These are phyloP conservation scores for Xylariales sp. DNA, from an alignment of 2,329 filamentous ascomycete species.

Conservation along the genomic window DNA sequence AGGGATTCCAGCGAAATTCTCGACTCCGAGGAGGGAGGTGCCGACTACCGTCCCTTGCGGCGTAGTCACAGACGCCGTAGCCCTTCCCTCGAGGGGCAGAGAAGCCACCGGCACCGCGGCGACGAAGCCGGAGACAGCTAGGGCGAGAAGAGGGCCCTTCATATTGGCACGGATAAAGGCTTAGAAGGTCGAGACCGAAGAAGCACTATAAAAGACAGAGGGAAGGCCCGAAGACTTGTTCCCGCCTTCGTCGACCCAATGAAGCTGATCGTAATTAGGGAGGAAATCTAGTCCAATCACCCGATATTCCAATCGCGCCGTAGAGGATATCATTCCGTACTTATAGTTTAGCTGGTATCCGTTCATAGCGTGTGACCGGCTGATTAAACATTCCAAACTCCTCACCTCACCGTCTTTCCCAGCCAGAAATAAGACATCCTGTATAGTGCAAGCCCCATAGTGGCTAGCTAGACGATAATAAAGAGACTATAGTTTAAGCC, in stretches of 20 bases:
- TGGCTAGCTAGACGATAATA: not conserved
- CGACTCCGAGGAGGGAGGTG: slow-evolving; percentile 57
- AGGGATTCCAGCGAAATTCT: slow-evolving; percentile 79
- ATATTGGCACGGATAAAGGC: slow-evolving; percentile 23
- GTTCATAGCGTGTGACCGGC: slow-evolving; percentile 15
- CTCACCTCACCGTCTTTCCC: not conserved
- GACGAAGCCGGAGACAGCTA: slow-evolving; percentile 37
- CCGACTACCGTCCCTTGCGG: slow-evolving; percentile 49
- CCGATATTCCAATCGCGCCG: slow-evolving; percentile 11
- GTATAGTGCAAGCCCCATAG: not conserved
- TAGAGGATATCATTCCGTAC: not conserved
- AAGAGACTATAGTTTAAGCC: not conserved
- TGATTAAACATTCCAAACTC: not conserved
- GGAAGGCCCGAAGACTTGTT: slow-evolving; percentile 8
- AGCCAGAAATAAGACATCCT: slow-evolving; percentile 16
- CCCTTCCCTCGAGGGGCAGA: slow-evolving; percentile 41
- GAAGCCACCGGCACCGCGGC: slow-evolving; percentile 41
- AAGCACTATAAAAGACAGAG: not conserved
- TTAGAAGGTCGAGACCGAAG: not conserved
- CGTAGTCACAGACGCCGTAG: slow-evolving; percentile 44
- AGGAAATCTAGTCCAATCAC: slow-evolving; percentile 5
- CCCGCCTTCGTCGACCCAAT: slow-evolving; percentile 10
- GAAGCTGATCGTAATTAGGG: slow-evolving; percentile 5
- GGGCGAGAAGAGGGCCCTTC: slow-evolving; percentile 27
- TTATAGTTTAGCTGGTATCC: slow-evolving; percentile 23